These are phyloP conservation scores for Wallacemonas rigidus DNA, from an alignment of 208 protist genomes.

Conservation along the genomic window DNA sequence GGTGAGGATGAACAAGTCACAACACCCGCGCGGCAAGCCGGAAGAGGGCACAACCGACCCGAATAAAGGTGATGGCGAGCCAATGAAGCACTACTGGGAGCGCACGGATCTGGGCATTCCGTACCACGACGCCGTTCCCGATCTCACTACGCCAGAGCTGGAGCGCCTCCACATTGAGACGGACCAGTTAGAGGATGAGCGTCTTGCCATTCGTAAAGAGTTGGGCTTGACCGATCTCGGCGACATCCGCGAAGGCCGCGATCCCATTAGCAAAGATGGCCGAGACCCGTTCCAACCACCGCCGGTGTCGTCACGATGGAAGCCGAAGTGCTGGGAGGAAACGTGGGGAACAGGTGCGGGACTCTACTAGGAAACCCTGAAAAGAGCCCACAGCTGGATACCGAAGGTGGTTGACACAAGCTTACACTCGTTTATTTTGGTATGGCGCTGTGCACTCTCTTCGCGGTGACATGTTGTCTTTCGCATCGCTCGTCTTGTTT, in stretches of 20 bases:
- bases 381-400: too few species aligned
- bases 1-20: slow-evolving; percentile 82
- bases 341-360: slow-evolving; percentile 82
- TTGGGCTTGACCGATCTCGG: slow-evolving; percentile 84
- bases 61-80: slow-evolving; percentile 64
- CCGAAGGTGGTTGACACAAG: too few species aligned
- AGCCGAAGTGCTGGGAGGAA: slow-evolving; percentile 91
- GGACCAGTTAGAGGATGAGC: slow-evolving; percentile 85
- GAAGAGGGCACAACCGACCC: slow-evolving; percentile 81
- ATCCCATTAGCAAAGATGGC: slow-evolving; percentile 60
- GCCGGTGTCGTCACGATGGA: slow-evolving; percentile 82
- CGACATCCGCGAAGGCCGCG: slow-evolving; percentile 83
- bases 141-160: slow-evolving; percentile 84
- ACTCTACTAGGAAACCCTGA: slow-evolving; percentile 16
- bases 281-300: slow-evolving; percentile 75
- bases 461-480: neutral
- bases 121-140: slow-evolving; percentile 86
- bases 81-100: slow-evolving; percentile 89
- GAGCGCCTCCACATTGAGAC: slow-evolving; percentile 82
- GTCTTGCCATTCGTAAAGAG: slow-evolving; percentile 80
- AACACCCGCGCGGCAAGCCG: slow-evolving; percentile 78
- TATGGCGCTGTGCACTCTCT: slow-evolving; percentile 10
- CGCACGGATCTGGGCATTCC: slow-evolving; percentile 86
- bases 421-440: neutral
- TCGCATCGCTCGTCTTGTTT: neutral